Conservation (phyloP, 768 basidiomycete genomes). For the Boletus rubroflammeus region DNA sequence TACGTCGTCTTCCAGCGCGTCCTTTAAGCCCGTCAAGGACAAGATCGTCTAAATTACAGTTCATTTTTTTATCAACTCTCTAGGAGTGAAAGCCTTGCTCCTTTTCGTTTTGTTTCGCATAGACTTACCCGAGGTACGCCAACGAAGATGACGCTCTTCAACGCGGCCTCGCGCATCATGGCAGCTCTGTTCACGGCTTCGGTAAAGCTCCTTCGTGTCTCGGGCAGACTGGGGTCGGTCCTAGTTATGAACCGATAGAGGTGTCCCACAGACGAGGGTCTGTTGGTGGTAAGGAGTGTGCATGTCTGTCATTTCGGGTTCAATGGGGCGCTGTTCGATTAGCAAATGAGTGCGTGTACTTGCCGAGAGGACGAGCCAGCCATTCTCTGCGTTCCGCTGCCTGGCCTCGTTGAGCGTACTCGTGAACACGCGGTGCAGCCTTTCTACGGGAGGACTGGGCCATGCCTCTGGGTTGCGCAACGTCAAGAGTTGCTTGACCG, state of each 20-base stretch:
- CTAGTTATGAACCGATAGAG: conserved; percentile 77
- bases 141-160: conserved; percentile 88
- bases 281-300: conserved; percentile 77
- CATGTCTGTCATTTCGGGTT: conserved; percentile 59
- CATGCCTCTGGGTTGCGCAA: conserved; percentile 61
- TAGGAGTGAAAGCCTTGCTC: not conserved
- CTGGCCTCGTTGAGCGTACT: conserved; percentile 66
- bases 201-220: conserved; percentile 42
- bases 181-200: conserved; percentile 71
- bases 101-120: not conserved
- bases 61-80: conserved; percentile 8
- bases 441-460: conserved; percentile 51
- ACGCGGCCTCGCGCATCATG: conserved; percentile 81
- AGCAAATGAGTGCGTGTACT: conserved; percentile 24
- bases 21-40: conserved; percentile 70
- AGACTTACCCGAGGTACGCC: conserved; percentile 75
- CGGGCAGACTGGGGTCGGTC: conserved; percentile 37
- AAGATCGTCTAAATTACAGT: conserved; percentile 63
- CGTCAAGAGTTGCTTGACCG: conserved; percentile 69
- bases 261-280: conserved; percentile 73
- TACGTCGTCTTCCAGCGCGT: conserved; percentile 79
- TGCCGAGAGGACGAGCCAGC: conserved; percentile 80
- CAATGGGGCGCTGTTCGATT: conserved; percentile 18
- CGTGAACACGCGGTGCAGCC: conserved; percentile 53
- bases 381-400: conserved; percentile 61